Evolutionary conservation across 371 early-diverging fungal species (phyloP), one percentile per base, ranked within the genome.

Genomic region (Syncephalis plumigaleata): DNA sequence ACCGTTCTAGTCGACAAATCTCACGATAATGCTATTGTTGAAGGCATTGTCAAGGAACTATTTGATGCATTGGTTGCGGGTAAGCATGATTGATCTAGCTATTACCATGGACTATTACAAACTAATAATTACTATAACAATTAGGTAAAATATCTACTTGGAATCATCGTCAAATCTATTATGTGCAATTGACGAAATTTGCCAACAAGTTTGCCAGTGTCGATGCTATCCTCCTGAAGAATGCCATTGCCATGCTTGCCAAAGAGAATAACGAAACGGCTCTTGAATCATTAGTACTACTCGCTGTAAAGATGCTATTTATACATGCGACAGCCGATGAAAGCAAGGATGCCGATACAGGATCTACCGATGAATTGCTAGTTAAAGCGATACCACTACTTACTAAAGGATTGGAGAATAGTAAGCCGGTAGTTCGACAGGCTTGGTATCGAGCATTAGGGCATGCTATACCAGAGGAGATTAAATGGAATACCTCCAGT

Each of bases 21-120:
- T 55, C 58, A 55, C 25, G 67, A 79, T 36, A 57, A 60, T 11
- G 64, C 54, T 16, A 59, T 65, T n/a, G 51, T 80, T 2, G 56
- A 62, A 31, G 67, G 71, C 44, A 67, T 87, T 24, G 74, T 68
- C 1, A 77, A 73, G 16, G 62, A 72, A 2, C 54, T 80, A 42
- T 58, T 70, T 8, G 77, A 77, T 46, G 58, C 60, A 39, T 51
- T 75, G 53, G 51, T 55, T 15, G 55, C 58, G 27, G 67, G 68
- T 60, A 51, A 55, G 48, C 53, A 54, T 17, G 55, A 42, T 22
- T 20, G 37, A 16, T 56, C 56, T 24, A 54, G 52, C 18, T 24
- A 23, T n/a, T 39, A 49, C 13, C 53, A 54, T 9, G 55, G 46
- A 18, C 46, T 45, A 13, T 49, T 49, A 20, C 56, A 56, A n/a